These are phyloP conservation scores for Prunus armeniaca DNA, from an alignment of 306 rosid species.

Conservation along the genomic window DNA sequence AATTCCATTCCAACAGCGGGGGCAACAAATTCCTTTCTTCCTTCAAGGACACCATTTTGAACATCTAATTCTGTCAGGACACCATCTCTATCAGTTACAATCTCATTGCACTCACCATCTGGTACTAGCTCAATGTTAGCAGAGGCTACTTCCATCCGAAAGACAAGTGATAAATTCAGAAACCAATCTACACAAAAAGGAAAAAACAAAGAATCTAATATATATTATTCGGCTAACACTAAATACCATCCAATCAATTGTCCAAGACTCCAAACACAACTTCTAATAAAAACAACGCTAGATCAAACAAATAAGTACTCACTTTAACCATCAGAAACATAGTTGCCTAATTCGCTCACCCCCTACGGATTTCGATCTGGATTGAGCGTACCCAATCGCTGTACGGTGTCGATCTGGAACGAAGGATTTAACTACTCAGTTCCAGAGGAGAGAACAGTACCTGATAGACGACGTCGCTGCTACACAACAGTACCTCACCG, in stretches of 20 bases:
- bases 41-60: conserved; percentile 51
- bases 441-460: no score
- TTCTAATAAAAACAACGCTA: background rate
- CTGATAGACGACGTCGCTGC: no score
- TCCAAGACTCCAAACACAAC: background rate
- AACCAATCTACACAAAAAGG: background rate
- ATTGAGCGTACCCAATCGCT: no score
- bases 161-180: conserved; percentile 9
- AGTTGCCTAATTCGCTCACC: no score
- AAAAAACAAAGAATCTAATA: background rate
- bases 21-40: conserved; percentile 63
- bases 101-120: conserved; percentile 49
- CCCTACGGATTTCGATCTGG: no score
- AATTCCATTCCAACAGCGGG: conserved; percentile 97
- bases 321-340: background rate
- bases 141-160: conserved; percentile 68
- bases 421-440: no score
- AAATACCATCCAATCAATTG: background rate
- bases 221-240: background rate
- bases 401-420: no score
- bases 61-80: conserved; percentile 44
- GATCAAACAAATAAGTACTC: background rate
- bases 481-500: no score
- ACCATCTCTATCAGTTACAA: conserved; percentile 49
- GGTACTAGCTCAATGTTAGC: conserved; percentile 44